phyloP scores from a whole-genome alignment of 1,139 yeast genomes.

The Saccharomyces hybrid region DNA sequence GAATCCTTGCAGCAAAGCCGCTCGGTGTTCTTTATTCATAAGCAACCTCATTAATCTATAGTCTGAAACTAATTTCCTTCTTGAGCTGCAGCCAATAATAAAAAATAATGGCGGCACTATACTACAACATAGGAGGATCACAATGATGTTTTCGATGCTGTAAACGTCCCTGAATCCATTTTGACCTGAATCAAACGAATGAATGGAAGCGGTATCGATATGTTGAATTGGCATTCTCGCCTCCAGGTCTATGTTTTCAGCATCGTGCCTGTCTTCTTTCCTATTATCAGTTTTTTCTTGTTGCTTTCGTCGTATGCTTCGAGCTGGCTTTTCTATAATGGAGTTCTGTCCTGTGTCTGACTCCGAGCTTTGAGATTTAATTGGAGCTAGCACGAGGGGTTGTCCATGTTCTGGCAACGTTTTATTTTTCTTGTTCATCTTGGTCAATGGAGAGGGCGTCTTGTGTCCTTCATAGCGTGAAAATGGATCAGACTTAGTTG shows the following conservation, averaged over 20 bases:
- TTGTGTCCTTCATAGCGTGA: neutral
- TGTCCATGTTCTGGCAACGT: neutral
- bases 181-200: constrained; percentile 16
- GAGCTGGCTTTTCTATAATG: neutral
- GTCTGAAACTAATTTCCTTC: constrained; percentile 15
- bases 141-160: constrained; percentile 14
- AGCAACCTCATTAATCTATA: constrained; percentile 18
- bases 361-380: neutral
- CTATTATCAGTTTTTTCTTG: neutral
- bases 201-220: constrained; percentile 15
- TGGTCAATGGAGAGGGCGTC: neutral
- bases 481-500: neutral
- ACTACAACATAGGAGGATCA: constrained; percentile 12
- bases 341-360: neutral
- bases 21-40: constrained; percentile 17
- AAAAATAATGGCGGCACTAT: constrained; percentile 23
- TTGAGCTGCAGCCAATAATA: constrained; percentile 17
- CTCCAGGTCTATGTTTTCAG: constrained; percentile 6
- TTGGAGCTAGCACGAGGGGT: neutral
- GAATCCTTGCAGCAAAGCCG: constrained; percentile 19
- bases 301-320: neutral
- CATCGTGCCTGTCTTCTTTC: neutral
- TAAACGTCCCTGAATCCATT: constrained; percentile 15
- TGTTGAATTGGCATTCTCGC: constrained; percentile 13
- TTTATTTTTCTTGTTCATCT: neutral